Evolutionary conservation across 768 basidiomycete genomes (phyloP).

Genomic region (Jaapia argillacea): DNA sequence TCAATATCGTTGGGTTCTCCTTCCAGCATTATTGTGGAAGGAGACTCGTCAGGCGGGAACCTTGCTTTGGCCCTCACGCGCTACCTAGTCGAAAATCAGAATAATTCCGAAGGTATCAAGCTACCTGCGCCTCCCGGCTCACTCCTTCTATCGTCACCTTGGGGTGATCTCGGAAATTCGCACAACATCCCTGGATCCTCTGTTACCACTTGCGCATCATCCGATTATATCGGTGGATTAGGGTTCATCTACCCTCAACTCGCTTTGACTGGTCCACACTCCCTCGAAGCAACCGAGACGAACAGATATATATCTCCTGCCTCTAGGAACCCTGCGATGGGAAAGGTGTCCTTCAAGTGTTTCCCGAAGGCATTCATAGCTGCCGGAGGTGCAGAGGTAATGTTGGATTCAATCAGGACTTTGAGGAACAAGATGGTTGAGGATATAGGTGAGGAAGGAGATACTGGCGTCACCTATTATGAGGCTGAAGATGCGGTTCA

Average conservation of each 20-base stretch:
- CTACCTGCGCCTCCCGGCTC: slow-evolving; percentile 33
- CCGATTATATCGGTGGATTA: slow-evolving; percentile 9
- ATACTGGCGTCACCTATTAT: slow-evolving; percentile 13
- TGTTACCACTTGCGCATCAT: slow-evolving; percentile 22
- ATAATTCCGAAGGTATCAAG: slow-evolving; percentile 16
- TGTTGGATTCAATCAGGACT: slow-evolving; percentile 40
- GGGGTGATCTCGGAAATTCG: slow-evolving; percentile 38
- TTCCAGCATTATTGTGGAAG: slow-evolving; percentile 59
- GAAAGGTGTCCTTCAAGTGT: slow-evolving; percentile 32
- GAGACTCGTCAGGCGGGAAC: slow-evolving; percentile 76
- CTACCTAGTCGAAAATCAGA: slow-evolving; percentile 44
- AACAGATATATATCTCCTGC: slow-evolving; percentile 55
- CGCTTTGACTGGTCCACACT: slow-evolving; percentile 7
- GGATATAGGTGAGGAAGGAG: slow-evolving; percentile 36
- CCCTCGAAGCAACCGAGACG: slow-evolving; percentile 29
- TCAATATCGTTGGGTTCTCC: slow-evolving; percentile 42
- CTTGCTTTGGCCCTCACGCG: slow-evolving; percentile 54
- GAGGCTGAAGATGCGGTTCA: slow-evolving; percentile 11
- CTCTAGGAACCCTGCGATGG: slow-evolving; percentile 25
- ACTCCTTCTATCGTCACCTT: slow-evolving; percentile 46
- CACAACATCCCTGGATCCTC: slow-evolving; percentile 31
- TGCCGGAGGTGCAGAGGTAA: slow-evolving; percentile 44
- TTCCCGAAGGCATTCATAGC: slow-evolving; percentile 56
- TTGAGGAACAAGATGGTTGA: slow-evolving; percentile 37
- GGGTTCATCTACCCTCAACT: background rate